Evolutionary conservation across 768 basidiomycete genomes (phyloP).

Genomic region (Suillus sp.): DNA sequence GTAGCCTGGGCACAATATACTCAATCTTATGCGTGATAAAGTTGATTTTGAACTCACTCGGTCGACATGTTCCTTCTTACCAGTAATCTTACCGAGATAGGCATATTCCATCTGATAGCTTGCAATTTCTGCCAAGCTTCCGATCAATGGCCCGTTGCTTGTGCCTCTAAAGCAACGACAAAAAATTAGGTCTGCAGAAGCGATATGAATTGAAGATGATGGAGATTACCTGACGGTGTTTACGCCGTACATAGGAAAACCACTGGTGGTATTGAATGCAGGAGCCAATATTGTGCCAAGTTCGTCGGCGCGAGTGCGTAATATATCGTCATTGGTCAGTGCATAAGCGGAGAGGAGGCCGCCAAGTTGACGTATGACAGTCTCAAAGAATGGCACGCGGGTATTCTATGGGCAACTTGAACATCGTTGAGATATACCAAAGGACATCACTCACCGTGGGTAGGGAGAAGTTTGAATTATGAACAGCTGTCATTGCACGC

Average conservation of each 20-base stretch:
- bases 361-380: constrained; percentile 87
- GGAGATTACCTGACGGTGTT: constrained; percentile 56
- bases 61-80: constrained; percentile 61
- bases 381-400: constrained; percentile 72
- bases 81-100: constrained; percentile 79
- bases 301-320: constrained; percentile 74
- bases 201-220: constrained; percentile 17
- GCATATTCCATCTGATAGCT: constrained; percentile 84
- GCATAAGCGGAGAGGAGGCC: constrained; percentile 86
- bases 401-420: constrained; percentile 26
- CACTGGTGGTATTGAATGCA: constrained; percentile 68
- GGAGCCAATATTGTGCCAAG: constrained; percentile 73
- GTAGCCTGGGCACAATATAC: constrained; percentile 41
- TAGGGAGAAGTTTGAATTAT: constrained; percentile 50
- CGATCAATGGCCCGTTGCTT: constrained; percentile 35
- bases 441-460: constrained; percentile 38
- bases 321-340: constrained; percentile 60
- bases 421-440: neutral
- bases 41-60: constrained; percentile 41
- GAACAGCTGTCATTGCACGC: constrained; percentile 58
- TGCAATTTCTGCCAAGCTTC: constrained; percentile 76
- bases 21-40: neutral
- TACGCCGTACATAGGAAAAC: constrained; percentile 71
- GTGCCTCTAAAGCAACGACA: constrained; percentile 9
- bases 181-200: constrained; percentile 4